phyloP scores from a whole-genome alignment of 495 filamentous ascomycete species.

The Daldinia bambusicola region DNA sequence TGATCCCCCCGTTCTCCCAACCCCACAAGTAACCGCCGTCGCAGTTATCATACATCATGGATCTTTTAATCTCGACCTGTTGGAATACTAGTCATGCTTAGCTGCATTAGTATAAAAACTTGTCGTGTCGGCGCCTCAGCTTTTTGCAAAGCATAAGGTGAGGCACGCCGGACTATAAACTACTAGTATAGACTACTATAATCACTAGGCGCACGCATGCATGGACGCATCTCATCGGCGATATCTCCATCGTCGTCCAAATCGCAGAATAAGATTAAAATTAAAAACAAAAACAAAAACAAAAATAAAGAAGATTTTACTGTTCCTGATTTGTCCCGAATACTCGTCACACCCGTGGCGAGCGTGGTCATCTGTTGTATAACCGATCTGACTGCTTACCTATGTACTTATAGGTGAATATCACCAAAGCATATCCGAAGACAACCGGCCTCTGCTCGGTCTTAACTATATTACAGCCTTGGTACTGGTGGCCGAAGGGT shows the following conservation, averaged over 20 bases:
- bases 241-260: conserved; percentile 1
- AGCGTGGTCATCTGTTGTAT: conserved; percentile 27
- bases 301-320: conserved; percentile 1
- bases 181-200: conserved; percentile 24
- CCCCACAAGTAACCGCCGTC: conserved; percentile 41
- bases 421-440: conserved; percentile 25
- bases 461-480: not conserved
- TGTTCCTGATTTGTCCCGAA: conserved; percentile 29
- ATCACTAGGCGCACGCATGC: conserved; percentile 26
- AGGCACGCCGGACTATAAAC: not conserved
- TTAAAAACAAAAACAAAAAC: conserved; percentile 1
- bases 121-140: conserved; percentile 24
- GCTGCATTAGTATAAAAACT: conserved; percentile 40
- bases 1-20: conserved; percentile 8
- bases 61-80: conserved; percentile 18
- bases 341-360: conserved; percentile 29
- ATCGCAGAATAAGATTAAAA: too few species aligned
- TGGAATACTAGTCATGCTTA: conserved; percentile 20
- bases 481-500: not conserved
- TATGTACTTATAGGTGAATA: conserved; percentile 36
- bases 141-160: conserved; percentile 18
- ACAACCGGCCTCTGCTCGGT: conserved; percentile 21
- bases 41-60: conserved; percentile 38
- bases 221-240: conserved; percentile 32
- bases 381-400: conserved; percentile 31